Evolutionary conservation across 148 eudicot genomes (phyloP).

Genomic region (Camellia lanceoleosa): DNA sequence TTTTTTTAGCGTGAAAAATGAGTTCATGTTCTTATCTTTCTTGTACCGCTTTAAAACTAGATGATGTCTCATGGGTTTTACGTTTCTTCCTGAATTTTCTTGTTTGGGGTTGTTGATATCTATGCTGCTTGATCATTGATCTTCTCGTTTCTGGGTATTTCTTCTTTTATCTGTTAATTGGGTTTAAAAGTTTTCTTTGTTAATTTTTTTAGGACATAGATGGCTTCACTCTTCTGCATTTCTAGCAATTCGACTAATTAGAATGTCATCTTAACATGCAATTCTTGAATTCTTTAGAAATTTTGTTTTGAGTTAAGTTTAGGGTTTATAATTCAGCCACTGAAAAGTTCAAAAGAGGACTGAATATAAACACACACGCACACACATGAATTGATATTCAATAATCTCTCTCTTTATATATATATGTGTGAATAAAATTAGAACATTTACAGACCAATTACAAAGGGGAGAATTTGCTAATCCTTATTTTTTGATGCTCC

Average conservation of each 20-base stretch:
- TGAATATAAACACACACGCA: neutral
- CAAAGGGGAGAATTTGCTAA: neutral
- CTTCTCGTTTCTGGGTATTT: neutral
- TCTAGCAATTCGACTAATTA: neutral
- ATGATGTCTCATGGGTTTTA: neutral
- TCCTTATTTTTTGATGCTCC: neutral
- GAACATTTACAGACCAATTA: neutral
- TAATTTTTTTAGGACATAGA: neutral
- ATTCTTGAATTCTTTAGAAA: neutral
- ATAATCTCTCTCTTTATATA: neutral
- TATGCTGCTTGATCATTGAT: neutral
- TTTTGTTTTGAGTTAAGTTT: conserved; percentile 8
- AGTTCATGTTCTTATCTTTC: neutral
- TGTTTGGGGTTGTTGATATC: neutral
- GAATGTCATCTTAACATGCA: neutral
- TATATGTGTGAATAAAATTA: neutral
- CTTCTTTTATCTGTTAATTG: neutral
- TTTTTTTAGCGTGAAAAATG: neutral
- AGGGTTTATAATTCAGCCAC: neutral
- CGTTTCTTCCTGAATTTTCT: neutral
- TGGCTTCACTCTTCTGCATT: neutral
- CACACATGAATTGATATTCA: neutral
- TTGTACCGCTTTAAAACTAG: neutral
- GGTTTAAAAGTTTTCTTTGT: neutral
- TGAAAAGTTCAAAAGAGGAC: neutral